Evolutionary conservation across 352 stramenopile genomes (phyloP).

Genomic region (Globisporangium middletonii): DNA sequence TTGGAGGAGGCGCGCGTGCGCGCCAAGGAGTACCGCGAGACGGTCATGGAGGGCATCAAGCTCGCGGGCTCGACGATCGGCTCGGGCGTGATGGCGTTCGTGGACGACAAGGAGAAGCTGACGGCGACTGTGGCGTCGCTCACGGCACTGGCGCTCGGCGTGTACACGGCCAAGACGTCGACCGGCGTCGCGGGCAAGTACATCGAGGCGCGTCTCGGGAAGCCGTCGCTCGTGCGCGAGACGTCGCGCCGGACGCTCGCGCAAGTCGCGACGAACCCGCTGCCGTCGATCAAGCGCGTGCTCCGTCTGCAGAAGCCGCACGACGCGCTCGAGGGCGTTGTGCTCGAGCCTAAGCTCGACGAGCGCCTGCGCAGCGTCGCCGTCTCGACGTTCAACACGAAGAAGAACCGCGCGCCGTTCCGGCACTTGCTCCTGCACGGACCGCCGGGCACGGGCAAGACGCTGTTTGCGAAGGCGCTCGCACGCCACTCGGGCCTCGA

Average conservation of each 20-base stretch:
- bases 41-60: constrained; percentile 94
- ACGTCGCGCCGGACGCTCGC: constrained; percentile 87
- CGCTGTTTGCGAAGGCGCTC: constrained; percentile 97
- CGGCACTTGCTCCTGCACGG: constrained; percentile 97
- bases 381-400: constrained; percentile 97
- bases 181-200: constrained; percentile 94
- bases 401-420: constrained; percentile 97
- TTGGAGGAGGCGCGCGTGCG: constrained; percentile 94
- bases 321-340: constrained; percentile 93
- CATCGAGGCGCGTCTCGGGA: constrained; percentile 94
- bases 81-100: constrained; percentile 90
- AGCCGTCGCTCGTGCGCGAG: constrained; percentile 97
- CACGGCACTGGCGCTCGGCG: constrained; percentile 91
- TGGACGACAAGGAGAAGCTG: constrained; percentile 95
- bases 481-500: constrained; percentile 96
- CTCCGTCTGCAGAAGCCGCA: constrained; percentile 86
- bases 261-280: constrained; percentile 82
- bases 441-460: constrained; percentile 98
- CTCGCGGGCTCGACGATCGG: constrained; percentile 93
- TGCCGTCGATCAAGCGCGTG: constrained; percentile 85
- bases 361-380: constrained; percentile 93
- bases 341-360: constrained; percentile 93
- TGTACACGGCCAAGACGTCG: constrained; percentile 94
- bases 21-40: constrained; percentile 89
- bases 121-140: constrained; percentile 93